Conservation (phyloP, 352 stramenopile genomes). For the Pythium plurisporium region DNA sequence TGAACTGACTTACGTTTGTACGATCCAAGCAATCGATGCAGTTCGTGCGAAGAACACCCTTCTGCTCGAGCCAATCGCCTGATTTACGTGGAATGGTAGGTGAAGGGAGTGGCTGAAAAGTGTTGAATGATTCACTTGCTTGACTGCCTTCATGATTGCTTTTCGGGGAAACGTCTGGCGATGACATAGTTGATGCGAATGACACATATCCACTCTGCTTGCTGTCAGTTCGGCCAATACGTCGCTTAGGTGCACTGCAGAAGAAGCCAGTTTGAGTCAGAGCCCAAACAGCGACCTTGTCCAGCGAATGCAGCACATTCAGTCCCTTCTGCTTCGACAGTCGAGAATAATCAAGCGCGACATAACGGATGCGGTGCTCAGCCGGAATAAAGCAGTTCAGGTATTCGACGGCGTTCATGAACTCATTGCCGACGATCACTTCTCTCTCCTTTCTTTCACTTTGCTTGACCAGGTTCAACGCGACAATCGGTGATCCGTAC, state of each 20-base stretch:
- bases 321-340: constrained; percentile 93
- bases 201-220: constrained; percentile 49
- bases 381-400: constrained; percentile 93
- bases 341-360: constrained; percentile 94
- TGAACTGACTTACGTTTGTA: constrained; percentile 87
- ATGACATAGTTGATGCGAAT: constrained; percentile 23
- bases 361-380: constrained; percentile 96
- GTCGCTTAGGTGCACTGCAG: constrained; percentile 87
- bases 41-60: constrained; percentile 97
- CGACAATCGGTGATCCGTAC: constrained; percentile 96
- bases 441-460: constrained; percentile 96
- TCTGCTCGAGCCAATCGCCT: constrained; percentile 93
- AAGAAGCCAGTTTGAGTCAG: constrained; percentile 98
- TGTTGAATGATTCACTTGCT: background rate
- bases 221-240: constrained; percentile 58
- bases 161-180: background rate
- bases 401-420: constrained; percentile 96
- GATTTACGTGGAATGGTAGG: constrained; percentile 75
- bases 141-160: background rate
- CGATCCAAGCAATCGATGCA: constrained; percentile 96
- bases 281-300: constrained; percentile 94
- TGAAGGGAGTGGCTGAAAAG: constrained; percentile 30
- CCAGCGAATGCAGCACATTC: constrained; percentile 91
- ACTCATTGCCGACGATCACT: constrained; percentile 97
- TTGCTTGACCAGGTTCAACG: constrained; percentile 98